phyloP scores from a whole-genome alignment of 345 rosid genomes.

The Gossypioides kirkii region DNA sequence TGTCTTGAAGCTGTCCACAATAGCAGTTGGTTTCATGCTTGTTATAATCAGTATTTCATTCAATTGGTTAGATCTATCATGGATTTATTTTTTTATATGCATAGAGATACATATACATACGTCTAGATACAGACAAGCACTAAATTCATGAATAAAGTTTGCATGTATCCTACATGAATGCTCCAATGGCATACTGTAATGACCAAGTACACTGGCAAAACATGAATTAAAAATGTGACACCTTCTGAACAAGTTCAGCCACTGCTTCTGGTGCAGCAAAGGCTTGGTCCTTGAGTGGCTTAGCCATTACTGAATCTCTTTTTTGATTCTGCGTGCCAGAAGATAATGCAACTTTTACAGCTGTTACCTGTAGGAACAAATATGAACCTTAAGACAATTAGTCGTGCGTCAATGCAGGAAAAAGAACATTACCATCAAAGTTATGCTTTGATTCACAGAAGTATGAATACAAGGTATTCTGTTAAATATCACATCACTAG shows the following conservation, averaged over 20 bases:
- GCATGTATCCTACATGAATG: background rate
- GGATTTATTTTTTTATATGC: background rate
- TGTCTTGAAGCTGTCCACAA: background rate
- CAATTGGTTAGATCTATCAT: background rate
- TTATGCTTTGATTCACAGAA: background rate
- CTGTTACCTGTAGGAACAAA: constrained; percentile 61
- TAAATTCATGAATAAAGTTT: background rate
- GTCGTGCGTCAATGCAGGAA: background rate
- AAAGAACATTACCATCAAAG: background rate
- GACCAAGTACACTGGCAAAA: background rate
- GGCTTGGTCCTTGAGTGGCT: constrained; percentile 92
- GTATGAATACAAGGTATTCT: background rate
- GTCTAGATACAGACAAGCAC: background rate
- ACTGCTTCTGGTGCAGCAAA: constrained; percentile 92
- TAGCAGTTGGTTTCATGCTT: background rate
- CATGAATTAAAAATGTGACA: constrained; percentile 18
- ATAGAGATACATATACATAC: background rate
- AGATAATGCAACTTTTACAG: constrained; percentile 75
- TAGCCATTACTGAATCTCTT: constrained; percentile 63
- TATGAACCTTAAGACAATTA: constrained; percentile 1
- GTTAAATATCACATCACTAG: background rate
- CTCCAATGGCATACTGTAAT: background rate
- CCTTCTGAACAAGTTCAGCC: constrained; percentile 93
- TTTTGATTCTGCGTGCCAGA: constrained; percentile 54
- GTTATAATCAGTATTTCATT: background rate